These are phyloP conservation scores for Pythium dissimile DNA, from an alignment of 352 stramenopile genomes.

Conservation along the genomic window DNA sequence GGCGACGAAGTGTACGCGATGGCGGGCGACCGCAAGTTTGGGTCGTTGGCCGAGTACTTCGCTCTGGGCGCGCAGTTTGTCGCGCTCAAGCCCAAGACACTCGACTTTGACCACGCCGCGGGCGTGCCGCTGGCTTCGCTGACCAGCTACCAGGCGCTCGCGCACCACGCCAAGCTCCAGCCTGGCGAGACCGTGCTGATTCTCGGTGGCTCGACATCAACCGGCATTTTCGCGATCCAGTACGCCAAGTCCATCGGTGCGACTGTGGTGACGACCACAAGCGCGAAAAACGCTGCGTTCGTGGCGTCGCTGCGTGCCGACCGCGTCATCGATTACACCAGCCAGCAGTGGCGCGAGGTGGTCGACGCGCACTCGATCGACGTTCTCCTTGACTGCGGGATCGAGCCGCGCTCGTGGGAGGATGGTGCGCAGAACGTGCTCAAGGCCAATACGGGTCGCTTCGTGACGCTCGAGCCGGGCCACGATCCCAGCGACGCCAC, in stretches of 20 bases:
- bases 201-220: constrained; percentile 30
- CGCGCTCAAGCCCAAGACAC: constrained; percentile 32
- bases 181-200: constrained; percentile 33
- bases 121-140: constrained; percentile 25
- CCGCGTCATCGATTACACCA: constrained; percentile 37
- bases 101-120: constrained; percentile 35
- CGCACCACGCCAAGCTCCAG: constrained; percentile 29
- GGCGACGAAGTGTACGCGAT: constrained; percentile 19
- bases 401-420: constrained; percentile 29
- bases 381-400: constrained; percentile 6
- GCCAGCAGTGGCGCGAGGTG: constrained; percentile 27
- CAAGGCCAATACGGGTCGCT: constrained; percentile 27
- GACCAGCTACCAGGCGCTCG: constrained; percentile 34
- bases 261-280: constrained; percentile 23
- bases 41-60: constrained; percentile 36
- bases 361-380: constrained; percentile 12
- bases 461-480: constrained; percentile 29
- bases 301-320: constrained; percentile 31
- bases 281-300: constrained; percentile 25
- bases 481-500: constrained; percentile 38
- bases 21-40: not conserved
- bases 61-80: constrained; percentile 28
- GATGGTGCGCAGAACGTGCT: constrained; percentile 30
- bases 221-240: constrained; percentile 28
- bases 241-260: not conserved